Evolutionary conservation across 306 rosid genomes (phyloP).

Genomic region (Phaseolus lunatus): DNA sequence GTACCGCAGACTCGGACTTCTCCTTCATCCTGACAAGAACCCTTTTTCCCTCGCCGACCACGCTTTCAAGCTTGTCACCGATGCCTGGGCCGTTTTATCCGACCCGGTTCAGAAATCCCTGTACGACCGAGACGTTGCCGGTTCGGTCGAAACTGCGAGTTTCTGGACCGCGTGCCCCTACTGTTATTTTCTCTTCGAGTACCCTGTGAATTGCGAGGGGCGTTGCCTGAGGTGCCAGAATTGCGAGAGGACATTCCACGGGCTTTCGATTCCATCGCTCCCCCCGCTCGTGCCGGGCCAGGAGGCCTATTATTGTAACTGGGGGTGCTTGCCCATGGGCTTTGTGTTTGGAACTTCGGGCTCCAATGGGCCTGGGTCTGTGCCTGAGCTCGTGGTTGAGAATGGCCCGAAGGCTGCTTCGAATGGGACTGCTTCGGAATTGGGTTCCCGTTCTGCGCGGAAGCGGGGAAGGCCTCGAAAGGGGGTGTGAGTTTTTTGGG

Average conservation of each 20-base stretch:
- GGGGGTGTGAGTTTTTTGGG: slow-evolving; percentile 31
- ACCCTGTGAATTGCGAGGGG: slow-evolving; percentile 71
- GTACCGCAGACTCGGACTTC: slow-evolving; percentile 79
- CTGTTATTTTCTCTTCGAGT: slow-evolving; percentile 79
- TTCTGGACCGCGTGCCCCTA: slow-evolving; percentile 99
- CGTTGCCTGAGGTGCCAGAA: slow-evolving; percentile 87
- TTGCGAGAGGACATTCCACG: slow-evolving; percentile 77
- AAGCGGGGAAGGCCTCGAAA: slow-evolving; percentile 75
- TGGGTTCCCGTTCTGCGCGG: slow-evolving; percentile 11
- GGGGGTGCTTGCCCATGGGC: slow-evolving; percentile 88
- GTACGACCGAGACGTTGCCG: slow-evolving; percentile 60
- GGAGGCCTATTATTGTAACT: slow-evolving; percentile 84
- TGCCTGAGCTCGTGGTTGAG: background rate
- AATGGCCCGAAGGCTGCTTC: slow-evolving; percentile 31
- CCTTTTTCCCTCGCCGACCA: slow-evolving; percentile 67
- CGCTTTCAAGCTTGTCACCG: slow-evolving; percentile 78
- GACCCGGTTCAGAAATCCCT: slow-evolving; percentile 62
- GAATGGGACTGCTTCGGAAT: slow-evolving; percentile 30
- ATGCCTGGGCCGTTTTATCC: slow-evolving; percentile 82
- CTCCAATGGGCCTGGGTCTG: slow-evolving; percentile 1
- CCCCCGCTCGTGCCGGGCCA: slow-evolving; percentile 81
- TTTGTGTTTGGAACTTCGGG: slow-evolving; percentile 45
- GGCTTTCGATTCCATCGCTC: slow-evolving; percentile 52
- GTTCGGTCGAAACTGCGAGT: slow-evolving; percentile 37
- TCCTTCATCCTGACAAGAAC: slow-evolving; percentile 90